Percentiles rank a stretch among this genome's conserved stretches.
Conservation (phyloP, 306 rosid genomes). For the Pterocarpus santalinus region DNA sequence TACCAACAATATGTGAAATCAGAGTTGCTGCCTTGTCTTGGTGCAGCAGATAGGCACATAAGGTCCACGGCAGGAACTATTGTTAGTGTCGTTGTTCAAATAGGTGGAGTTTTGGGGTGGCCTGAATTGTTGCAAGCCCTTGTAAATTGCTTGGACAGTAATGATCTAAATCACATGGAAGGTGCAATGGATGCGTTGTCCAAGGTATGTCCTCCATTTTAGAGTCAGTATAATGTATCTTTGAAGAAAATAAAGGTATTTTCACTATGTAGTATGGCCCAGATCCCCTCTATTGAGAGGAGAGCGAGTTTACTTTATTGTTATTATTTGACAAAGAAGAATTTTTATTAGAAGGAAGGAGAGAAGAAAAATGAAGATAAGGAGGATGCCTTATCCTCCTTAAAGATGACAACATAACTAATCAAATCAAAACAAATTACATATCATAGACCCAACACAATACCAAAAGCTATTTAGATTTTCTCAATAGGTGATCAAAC, state of each 20-base stretch:
- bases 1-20: constrained; percentile 90
- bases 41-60: constrained; percentile 87
- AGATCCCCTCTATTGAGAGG: constrained; percentile 18
- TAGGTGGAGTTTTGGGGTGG: constrained; percentile 90
- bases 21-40: constrained; percentile 93
- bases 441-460: neutral
- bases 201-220: constrained; percentile 65
- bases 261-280: constrained; percentile 9
- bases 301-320: neutral
- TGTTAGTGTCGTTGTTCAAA: constrained; percentile 81
- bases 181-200: constrained; percentile 99
- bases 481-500: neutral
- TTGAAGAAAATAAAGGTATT: constrained; percentile 27
- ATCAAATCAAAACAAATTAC: neutral
- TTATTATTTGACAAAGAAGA: constrained; percentile 27
- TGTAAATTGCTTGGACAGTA: constrained; percentile 89
- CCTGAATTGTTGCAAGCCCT: constrained; percentile 96
- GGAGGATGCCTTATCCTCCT: too few relatives aligned
- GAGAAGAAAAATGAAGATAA: neutral
- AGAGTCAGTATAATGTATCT: neutral
- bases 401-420: neutral
- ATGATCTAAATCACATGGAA: constrained; percentile 94
- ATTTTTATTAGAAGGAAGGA: constrained; percentile 1
- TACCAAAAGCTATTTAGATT: neutral
- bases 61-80: constrained; percentile 95